These are phyloP conservation scores for Helminthosporium solani DNA, from an alignment of 2,329 filamentous ascomycete species.

Conservation along the genomic window DNA sequence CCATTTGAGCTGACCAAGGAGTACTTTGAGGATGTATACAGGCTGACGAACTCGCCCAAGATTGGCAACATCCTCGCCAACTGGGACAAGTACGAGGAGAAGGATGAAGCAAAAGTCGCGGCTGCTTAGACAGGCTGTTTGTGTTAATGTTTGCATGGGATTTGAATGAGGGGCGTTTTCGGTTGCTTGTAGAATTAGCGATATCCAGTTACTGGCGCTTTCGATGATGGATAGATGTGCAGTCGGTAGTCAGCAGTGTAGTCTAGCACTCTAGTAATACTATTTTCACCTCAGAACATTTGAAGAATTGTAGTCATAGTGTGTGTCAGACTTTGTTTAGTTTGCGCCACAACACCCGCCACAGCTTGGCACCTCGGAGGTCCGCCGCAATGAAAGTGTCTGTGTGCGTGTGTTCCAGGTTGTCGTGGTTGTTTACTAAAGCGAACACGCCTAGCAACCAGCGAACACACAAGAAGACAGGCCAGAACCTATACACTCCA, in stretches of 20 bases:
- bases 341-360: neutral
- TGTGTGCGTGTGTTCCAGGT: too few species aligned
- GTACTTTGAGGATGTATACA: constrained; percentile 99
- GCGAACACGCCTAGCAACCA: constrained; percentile 3
- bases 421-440: constrained; percentile 1
- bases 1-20: constrained; percentile 96
- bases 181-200: constrained; percentile 6
- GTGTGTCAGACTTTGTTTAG: too few species aligned
- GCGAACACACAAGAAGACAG: too few species aligned
- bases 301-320: too few species aligned
- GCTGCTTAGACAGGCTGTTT: constrained; percentile 12
- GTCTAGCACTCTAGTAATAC: neutral
- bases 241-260: neutral
- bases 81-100: constrained; percentile 56
- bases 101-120: constrained; percentile 31
- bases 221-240: neutral
- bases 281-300: neutral
- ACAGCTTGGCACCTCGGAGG: constrained; percentile 2
- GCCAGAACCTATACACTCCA: neutral
- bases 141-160: neutral
- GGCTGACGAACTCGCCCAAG: constrained; percentile 77
- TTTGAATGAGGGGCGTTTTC: constrained; percentile 5
- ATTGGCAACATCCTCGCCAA: constrained; percentile 82
- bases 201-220: constrained; percentile 7
- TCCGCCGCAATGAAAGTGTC: too few species aligned